A percentile compares a stretch with the other conserved stretches of the same genome.
phyloP scores from a whole-genome alignment of 176 grass and related monocot genomes.

The Poa pratensis region DNA sequence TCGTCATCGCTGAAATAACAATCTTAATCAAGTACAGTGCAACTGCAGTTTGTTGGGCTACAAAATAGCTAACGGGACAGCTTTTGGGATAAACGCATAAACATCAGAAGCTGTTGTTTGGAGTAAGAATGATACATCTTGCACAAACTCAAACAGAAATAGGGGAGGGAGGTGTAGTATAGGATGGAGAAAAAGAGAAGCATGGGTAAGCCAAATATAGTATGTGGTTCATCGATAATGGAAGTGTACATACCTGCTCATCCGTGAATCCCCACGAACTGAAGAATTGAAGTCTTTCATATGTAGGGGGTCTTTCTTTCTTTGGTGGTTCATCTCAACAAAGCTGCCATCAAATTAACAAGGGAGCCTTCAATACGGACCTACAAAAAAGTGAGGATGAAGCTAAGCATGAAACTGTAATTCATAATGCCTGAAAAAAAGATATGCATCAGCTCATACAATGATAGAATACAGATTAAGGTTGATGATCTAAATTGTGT shows the following conservation, averaged over 20 bases:
- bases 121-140: neutral
- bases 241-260: slow-evolving; percentile 9
- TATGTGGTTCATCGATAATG: neutral
- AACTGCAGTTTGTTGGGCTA: neutral
- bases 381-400: slow-evolving; percentile 1
- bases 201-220: no score
- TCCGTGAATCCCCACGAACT: neutral
- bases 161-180: no score
- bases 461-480: neutral
- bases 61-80: neutral
- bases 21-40: neutral
- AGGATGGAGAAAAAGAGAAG: no score
- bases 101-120: neutral
- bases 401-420: neutral
- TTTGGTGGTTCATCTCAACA: slow-evolving; percentile 12
- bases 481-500: no score
- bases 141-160: no score
- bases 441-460: no score
- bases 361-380: neutral
- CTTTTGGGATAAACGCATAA: neutral
- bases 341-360: slow-evolving; percentile 25
- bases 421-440: neutral
- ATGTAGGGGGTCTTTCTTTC: neutral
- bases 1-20: neutral
- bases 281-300: neutral